These are phyloP conservation scores for Botrytis aclada DNA, from an alignment of 2,329 filamentous ascomycete species.

Conservation along the genomic window DNA sequence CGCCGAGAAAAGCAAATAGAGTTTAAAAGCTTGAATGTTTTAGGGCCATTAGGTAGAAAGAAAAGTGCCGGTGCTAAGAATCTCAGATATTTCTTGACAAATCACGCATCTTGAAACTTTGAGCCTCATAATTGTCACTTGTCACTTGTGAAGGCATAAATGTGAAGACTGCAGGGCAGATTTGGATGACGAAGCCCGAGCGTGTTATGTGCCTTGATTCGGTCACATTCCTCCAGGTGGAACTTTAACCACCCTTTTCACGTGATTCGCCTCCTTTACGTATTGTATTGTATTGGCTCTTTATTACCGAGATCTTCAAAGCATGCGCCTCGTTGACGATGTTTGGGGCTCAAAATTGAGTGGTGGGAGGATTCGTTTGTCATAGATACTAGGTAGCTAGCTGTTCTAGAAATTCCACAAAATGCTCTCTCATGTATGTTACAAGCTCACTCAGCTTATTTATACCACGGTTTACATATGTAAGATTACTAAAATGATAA, in stretches of 20 bases:
- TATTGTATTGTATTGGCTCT: background rate
- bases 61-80: slow-evolving; percentile 4
- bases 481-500: background rate
- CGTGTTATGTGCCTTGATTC: background rate
- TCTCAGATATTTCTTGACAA: background rate
- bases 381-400: too few relatives aligned
- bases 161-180: background rate
- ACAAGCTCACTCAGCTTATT: slow-evolving; percentile 4
- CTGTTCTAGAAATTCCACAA: background rate
- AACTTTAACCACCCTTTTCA: background rate
- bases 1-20: background rate
- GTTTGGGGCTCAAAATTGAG: background rate
- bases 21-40: background rate
- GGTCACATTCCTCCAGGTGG: background rate
- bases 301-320: background rate
- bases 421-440: background rate
- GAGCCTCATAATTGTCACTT: background rate
- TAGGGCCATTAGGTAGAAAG: background rate
- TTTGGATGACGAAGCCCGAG: background rate
- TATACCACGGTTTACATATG: too few relatives aligned
- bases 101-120: background rate
- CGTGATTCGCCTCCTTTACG: background rate
- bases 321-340: background rate
- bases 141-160: background rate
- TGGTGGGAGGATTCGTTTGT: background rate